Evolutionary conservation across 129 eudicot genomes (phyloP), one percentile per base, ranked within the genome.

Genomic region (Artemisia tridentata): DNA sequence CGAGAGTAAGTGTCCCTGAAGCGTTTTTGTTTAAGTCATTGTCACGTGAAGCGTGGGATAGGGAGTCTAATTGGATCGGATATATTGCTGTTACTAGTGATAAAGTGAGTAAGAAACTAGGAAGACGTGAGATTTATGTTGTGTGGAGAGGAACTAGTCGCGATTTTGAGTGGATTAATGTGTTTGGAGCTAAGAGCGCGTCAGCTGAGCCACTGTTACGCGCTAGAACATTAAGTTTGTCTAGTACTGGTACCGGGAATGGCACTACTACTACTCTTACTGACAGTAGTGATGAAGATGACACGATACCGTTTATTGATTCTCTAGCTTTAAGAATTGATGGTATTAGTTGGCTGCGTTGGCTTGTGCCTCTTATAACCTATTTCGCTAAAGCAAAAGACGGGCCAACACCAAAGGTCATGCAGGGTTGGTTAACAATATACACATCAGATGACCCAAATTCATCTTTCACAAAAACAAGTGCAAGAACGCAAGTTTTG

Each of bases 21-120:
- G 90, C 95, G 34, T 50, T 92, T 19, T 80, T 89, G 41, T 80
- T 92, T 38, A 91, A 61, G 61, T 89, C 96, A 7, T 53, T 60
- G 11, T 89, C 96, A 8, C 90, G 96, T 0, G 92, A 92, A 56
- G 46, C 86, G 1, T 92, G 98, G 98, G 98, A 92, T 62, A 76
- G 95, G 0, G 98, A 92, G 80, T 83, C 95, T 0, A 92, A 92
- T 5, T 89, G 96, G 95, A 82, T 92, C 0, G 98, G 98, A 7
- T 92, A 86, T 69, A 60, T 92, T 0, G 98, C 96, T 0, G 79
- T 81, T 8, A 81, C 96, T 11, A 81, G 80, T 34, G 98, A 87
- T 10, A 84, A 81, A 19, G 85, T 63, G 7, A 85, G 88, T 29
- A 63, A n/a, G 8, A 15, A 64, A 3, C 21, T 80, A 7, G 98